Conservation (phyloP, 2,329 filamentous ascomycete species). For the Zymoseptoria crescenta region DNA sequence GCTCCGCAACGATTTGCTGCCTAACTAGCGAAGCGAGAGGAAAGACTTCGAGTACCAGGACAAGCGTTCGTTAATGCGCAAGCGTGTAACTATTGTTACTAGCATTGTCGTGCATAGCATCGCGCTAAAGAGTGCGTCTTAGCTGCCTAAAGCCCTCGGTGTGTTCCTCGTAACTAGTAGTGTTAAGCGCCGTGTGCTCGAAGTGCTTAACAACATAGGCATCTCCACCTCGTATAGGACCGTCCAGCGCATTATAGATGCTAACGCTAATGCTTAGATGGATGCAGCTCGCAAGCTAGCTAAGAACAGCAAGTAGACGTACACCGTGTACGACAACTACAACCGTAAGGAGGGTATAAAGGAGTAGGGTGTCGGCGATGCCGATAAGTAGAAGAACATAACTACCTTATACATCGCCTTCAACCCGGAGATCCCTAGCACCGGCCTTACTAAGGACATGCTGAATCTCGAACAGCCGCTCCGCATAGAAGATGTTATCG, state of each 20-base stretch:
- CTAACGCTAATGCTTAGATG: not conserved
- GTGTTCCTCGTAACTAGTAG: not conserved
- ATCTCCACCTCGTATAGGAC: not conserved
- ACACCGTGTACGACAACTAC: not conserved
- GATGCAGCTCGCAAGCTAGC: not conserved
- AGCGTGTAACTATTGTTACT: not conserved
- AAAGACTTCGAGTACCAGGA: not conserved
- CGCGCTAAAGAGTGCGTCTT: not conserved
- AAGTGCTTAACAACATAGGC: not conserved
- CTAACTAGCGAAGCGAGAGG: not conserved
- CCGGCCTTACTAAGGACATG: not conserved
- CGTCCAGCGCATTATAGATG: not conserved
- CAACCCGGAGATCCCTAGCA: not conserved
- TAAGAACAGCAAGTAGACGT: not conserved
- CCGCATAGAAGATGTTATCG: not conserved
- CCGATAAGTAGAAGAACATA: not conserved
- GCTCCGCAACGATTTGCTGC: not conserved
- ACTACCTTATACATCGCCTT: no score
- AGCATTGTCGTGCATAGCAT: not conserved
- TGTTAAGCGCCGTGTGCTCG: not conserved
- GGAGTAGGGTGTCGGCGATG: not conserved
- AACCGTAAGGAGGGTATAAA: not conserved
- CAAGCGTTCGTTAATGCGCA: not conserved
- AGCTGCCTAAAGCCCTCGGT: not conserved
- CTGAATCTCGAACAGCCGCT: not conserved